Conservation (phyloP, 768 basidiomycete genomes). For the Boletus bicolor region DNA sequence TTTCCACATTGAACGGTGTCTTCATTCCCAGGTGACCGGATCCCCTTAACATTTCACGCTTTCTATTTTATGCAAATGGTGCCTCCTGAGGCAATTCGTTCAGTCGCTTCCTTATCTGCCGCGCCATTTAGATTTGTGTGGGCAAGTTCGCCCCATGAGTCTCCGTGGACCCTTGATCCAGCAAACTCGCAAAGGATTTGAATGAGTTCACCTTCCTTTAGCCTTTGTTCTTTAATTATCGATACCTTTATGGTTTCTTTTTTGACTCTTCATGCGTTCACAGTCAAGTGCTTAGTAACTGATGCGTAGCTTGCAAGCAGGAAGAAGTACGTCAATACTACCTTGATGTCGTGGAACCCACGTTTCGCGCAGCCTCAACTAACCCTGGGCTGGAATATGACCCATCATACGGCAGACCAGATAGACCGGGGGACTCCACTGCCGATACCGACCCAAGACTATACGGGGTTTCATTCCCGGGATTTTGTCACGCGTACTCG, state of each 20-base stretch:
- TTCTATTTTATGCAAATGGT: constrained; percentile 5
- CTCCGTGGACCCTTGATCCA: constrained; percentile 18
- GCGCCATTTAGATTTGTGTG: constrained; percentile 7
- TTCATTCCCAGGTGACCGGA: constrained; percentile 11
- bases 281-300: constrained; percentile 13
- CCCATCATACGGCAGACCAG: neutral
- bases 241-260: neutral
- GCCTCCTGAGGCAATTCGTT: constrained; percentile 1
- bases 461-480: constrained; percentile 23
- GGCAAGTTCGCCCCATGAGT: constrained; percentile 5
- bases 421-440: neutral
- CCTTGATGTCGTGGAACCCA: constrained; percentile 29
- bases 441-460: constrained; percentile 1
- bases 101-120: constrained; percentile 1
- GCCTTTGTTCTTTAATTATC: constrained; percentile 9
- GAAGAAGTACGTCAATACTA: constrained; percentile 37
- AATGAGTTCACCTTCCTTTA: constrained; percentile 9
- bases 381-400: constrained; percentile 2
- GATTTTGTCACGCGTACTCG: constrained; percentile 40
- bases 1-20: constrained; percentile 7
- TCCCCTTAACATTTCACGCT: neutral
- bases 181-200: neutral
- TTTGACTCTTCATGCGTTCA: constrained; percentile 7
- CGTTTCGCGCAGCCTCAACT: constrained; percentile 17
- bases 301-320: constrained; percentile 22